phyloP scores from a whole-genome alignment of 139 green algal genomes.

The Coccomyxa sp. region DNA sequence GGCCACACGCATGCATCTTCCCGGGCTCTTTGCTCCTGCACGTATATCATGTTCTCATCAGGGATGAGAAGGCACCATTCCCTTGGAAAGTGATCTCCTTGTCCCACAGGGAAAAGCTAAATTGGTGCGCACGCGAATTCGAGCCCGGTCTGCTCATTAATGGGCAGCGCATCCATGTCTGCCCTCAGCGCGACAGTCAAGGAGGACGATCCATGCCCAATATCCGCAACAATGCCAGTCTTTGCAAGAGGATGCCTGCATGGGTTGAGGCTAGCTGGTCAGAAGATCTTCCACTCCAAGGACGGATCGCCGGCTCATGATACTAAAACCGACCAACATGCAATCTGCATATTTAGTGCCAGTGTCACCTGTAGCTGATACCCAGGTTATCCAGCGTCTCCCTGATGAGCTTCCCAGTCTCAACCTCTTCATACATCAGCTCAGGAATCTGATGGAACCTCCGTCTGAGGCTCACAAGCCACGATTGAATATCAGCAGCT shows the following conservation, averaged over 20 bases:
- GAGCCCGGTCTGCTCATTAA: conserved; percentile 39
- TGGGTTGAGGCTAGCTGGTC: too few species aligned
- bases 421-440: conserved; percentile 59
- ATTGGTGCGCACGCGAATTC: conserved; percentile 4
- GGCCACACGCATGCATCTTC: conserved; percentile 87
- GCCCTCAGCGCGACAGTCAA: conserved; percentile 64
- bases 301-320: too few species aligned
- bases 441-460: conserved; percentile 67
- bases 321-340: too few species aligned
- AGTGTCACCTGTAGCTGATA: conserved; percentile 49
- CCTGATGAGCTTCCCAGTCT: conserved; percentile 63
- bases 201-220: conserved; percentile 55
- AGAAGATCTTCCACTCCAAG: too few species aligned
- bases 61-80: background rate
- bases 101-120: background rate
- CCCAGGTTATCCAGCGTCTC: conserved; percentile 49
- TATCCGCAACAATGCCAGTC: conserved; percentile 70
- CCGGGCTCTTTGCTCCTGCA: conserved; percentile 31
- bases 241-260: conserved; percentile 44
- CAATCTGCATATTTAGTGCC: too few species aligned
- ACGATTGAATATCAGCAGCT: conserved; percentile 9
- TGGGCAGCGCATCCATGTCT: conserved; percentile 89
- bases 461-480: conserved; percentile 33
- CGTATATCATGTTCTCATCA: background rate
- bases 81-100: background rate